These are phyloP conservation scores for Penicillium italicum DNA, from an alignment of 2,329 filamentous ascomycete species.

Conservation along the genomic window DNA sequence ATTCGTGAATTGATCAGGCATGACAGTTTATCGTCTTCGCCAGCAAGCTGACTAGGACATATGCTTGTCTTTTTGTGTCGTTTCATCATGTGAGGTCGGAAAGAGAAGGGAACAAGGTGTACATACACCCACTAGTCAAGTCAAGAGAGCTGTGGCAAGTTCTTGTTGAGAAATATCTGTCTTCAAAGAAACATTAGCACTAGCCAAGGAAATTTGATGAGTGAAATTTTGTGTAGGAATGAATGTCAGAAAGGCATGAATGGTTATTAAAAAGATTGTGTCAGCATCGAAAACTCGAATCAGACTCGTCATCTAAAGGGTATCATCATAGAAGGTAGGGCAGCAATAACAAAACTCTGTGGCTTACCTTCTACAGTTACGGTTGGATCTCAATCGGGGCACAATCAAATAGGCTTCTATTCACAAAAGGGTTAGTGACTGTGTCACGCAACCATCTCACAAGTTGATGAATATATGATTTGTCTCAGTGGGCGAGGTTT, in stretches of 20 bases:
- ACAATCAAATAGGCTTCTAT: constrained; percentile 16
- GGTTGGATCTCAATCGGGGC: constrained; percentile 2
- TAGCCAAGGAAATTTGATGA: constrained; percentile 2
- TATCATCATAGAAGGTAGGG: constrained; percentile 46
- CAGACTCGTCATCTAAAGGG: constrained; percentile 62
- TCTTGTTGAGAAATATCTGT: neutral
- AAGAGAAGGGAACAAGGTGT: constrained; percentile 20
- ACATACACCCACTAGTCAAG: constrained; percentile 27
- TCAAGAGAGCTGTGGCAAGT: neutral
- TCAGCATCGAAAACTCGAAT: constrained; percentile 62
- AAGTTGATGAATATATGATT: constrained; percentile 20
- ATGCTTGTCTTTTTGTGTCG: constrained; percentile 89
- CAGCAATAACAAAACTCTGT: neutral
- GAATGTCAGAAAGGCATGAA: constrained; percentile 57
- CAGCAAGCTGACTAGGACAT: constrained; percentile 71
- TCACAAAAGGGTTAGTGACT: constrained; percentile 28
- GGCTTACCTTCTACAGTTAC: constrained; percentile 22
- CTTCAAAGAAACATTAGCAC: constrained; percentile 4
- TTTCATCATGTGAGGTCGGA: constrained; percentile 67
- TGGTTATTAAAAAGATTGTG: constrained; percentile 52
- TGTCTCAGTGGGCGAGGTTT: constrained; percentile 97
- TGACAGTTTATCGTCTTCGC: constrained; percentile 52
- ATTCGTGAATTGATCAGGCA: constrained; percentile 44
- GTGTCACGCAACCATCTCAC: constrained; percentile 17
- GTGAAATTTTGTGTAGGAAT: constrained; percentile 1